These are phyloP conservation scores for Tetracentron sinense DNA, from an alignment of 164 flowering plant genomes.

Conservation along the genomic window DNA sequence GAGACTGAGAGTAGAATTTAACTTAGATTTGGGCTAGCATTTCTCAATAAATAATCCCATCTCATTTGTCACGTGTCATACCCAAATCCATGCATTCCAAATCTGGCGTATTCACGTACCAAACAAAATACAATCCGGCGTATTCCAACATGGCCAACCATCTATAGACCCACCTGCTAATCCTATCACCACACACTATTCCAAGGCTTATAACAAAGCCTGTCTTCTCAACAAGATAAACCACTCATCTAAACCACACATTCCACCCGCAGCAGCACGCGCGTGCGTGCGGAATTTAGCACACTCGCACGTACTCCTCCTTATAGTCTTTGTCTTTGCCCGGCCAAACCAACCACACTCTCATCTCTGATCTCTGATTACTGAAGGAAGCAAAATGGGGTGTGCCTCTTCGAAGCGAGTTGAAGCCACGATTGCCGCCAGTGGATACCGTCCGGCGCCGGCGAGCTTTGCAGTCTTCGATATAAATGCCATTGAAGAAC, in stretches of 20 bases:
- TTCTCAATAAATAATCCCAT: too few relatives aligned
- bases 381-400: constrained; percentile 47
- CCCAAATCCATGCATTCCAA: background rate
- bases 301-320: too few relatives aligned
- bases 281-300: too few relatives aligned
- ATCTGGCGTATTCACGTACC: too few relatives aligned
- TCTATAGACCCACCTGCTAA: too few relatives aligned
- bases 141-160: background rate
- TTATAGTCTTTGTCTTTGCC: too few relatives aligned
- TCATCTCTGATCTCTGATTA: too few relatives aligned
- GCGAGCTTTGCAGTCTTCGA: constrained; percentile 75
- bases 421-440: constrained; percentile 35
- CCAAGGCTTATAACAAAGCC: constrained; percentile 4
- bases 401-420: constrained; percentile 73
- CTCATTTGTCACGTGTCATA: background rate
- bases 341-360: background rate
- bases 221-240: constrained; percentile 6
- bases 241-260: background rate
- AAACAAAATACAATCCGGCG: background rate
- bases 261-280: too few relatives aligned
- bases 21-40: too few relatives aligned
- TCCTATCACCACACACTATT: too few relatives aligned
- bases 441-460: constrained; percentile 71
- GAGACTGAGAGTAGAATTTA: too few relatives aligned
- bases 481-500: constrained; percentile 69